phyloP scores from a whole-genome alignment of 2,329 filamentous ascomycete species.

The Fusarium sp. region DNA sequence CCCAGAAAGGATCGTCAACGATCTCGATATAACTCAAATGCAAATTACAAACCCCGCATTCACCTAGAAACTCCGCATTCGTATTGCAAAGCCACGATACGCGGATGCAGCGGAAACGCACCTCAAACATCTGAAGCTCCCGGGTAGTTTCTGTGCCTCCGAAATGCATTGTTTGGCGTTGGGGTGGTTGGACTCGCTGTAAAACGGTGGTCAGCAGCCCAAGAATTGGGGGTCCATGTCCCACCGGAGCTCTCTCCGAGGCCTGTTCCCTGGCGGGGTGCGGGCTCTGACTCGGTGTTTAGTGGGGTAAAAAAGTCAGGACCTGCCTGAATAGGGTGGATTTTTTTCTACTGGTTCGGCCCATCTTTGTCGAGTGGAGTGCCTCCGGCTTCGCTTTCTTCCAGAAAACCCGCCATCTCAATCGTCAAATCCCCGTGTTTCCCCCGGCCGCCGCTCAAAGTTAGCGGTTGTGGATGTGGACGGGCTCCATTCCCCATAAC shows the following conservation, averaged over 20 bases:
- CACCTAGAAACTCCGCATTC: slow-evolving; percentile 2
- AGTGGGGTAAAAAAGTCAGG: slow-evolving; percentile 5
- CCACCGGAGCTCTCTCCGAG: slow-evolving; percentile 14
- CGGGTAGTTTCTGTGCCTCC: slow-evolving; percentile 15
- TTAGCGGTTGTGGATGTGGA: slow-evolving; percentile 22
- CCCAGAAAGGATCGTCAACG: no score
- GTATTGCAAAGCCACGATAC: neutral
- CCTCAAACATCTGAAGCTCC: slow-evolving; percentile 18
- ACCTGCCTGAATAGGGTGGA: slow-evolving; percentile 47
- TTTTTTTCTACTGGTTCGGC: slow-evolving; percentile 14
- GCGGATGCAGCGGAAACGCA: slow-evolving; percentile 31
- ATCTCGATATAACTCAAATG: neutral
- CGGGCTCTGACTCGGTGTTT: slow-evolving; percentile 5
- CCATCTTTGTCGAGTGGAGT: slow-evolving; percentile 12
- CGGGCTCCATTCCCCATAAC: slow-evolving; percentile 25
- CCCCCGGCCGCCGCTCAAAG: slow-evolving; percentile 18
- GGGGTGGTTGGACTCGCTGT: no score
- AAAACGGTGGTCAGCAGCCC: slow-evolving; percentile 22
- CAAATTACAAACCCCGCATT: neutral
- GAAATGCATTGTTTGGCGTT: no score
- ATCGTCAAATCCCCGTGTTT: slow-evolving; percentile 35
- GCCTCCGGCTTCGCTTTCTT: slow-evolving; percentile 46
- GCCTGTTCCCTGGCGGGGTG: slow-evolving; percentile 11
- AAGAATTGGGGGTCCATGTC: slow-evolving; percentile 10
- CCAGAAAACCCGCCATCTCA: slow-evolving; percentile 47